Percentiles rank a stretch among this genome's conserved stretches.
These are phyloP conservation scores for Allodekkera sacchari DNA, from an alignment of 805 yeast species.

Conservation along the genomic window DNA sequence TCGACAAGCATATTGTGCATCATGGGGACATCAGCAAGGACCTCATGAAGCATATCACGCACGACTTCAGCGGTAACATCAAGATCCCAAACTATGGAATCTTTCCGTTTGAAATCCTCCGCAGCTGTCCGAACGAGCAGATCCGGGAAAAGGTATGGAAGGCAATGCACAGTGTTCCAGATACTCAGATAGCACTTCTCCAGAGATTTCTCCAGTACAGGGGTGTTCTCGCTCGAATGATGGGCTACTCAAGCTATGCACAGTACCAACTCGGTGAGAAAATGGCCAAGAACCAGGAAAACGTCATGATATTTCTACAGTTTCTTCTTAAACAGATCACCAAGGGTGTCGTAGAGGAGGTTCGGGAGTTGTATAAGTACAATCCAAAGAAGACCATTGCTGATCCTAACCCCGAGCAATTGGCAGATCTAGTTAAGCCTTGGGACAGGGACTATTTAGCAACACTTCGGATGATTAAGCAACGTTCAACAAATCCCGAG, in stretches of 20 bases:
- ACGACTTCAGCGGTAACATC: conserved; percentile 30
- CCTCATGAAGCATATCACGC: conserved; percentile 14
- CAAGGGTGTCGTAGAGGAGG: conserved; percentile 52
- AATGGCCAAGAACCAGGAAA: conserved; percentile 77
- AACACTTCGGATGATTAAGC: conserved; percentile 20
- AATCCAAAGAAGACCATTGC: conserved; percentile 12
- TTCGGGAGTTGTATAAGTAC: conserved; percentile 34
- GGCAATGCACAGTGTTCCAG: conserved; percentile 57
- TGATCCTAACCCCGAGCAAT: conserved; percentile 27
- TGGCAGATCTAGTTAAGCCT: conserved; percentile 49
- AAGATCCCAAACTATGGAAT: conserved; percentile 55
- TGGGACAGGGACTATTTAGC: conserved; percentile 82
- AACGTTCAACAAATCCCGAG: conserved; percentile 29
- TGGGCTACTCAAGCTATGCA: conserved; percentile 65
- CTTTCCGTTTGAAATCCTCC: conserved; percentile 55
- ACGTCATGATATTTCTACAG: conserved; percentile 62
- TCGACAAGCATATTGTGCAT: conserved; percentile 22
- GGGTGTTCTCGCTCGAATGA: conserved; percentile 59
- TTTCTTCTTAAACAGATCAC: conserved; percentile 45
- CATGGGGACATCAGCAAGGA: conserved; percentile 19
- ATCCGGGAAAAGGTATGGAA: conserved; percentile 69
- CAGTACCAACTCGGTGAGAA: conserved; percentile 81
- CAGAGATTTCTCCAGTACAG: conserved; percentile 56
- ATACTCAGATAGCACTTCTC: conserved; percentile 52
- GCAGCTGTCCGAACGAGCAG: conserved; percentile 44